phyloP scores from a whole-genome alignment of 2,329 filamentous ascomycete genomes.

The Camptophora hylomeconis region DNA sequence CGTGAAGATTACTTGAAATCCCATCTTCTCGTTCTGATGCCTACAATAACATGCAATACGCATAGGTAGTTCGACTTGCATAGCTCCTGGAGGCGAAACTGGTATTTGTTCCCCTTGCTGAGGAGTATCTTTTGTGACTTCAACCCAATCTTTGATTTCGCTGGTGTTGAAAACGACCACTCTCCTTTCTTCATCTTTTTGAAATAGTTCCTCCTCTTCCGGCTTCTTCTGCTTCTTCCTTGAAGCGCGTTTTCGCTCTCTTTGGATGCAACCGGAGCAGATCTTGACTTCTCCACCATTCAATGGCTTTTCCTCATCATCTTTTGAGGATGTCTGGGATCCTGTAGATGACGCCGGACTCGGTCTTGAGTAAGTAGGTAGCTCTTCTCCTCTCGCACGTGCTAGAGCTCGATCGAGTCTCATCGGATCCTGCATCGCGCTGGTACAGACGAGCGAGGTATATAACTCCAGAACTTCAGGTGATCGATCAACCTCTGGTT shows the following conservation, averaged over 20 bases:
- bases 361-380: constrained; percentile 26
- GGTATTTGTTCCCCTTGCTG: constrained; percentile 27
- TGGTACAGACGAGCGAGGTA: constrained; percentile 78
- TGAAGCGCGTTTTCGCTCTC: constrained; percentile 80
- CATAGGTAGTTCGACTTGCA: constrained; percentile 80
- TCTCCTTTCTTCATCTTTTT: constrained; percentile 62
- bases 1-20: constrained; percentile 89
- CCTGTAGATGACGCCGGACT: constrained; percentile 24
- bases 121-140: constrained; percentile 41
- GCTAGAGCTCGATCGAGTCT: constrained; percentile 54
- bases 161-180: constrained; percentile 87
- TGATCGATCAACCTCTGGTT: constrained; percentile 50
- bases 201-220: constrained; percentile 83
- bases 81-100: constrained; percentile 43
- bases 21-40: constrained; percentile 85
- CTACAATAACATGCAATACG: constrained; percentile 94
- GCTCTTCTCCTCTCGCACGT: constrained; percentile 34
- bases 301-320: constrained; percentile 58
- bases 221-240: constrained; percentile 88
- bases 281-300: constrained; percentile 93
- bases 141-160: constrained; percentile 73
- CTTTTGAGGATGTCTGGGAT: constrained; percentile 38
- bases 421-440: constrained; percentile 66
- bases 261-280: constrained; percentile 77
- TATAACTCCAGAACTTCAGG: constrained; percentile 68